Evolutionary conservation across 805 yeast species (phyloP).

Genomic region (Metschnikowia kofuensis): DNA sequence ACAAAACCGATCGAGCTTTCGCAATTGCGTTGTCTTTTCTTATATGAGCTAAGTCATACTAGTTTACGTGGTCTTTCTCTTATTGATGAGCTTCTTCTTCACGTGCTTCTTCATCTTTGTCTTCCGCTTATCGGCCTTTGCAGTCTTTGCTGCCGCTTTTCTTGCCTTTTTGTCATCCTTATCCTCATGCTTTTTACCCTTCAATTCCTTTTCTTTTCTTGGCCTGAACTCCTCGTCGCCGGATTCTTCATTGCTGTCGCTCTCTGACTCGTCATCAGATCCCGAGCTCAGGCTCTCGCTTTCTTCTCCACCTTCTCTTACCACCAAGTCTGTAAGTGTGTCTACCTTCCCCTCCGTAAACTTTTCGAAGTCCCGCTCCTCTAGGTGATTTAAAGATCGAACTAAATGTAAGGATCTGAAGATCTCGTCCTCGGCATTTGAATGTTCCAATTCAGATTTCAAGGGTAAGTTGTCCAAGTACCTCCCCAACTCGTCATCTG

Average conservation of each 20-base stretch:
- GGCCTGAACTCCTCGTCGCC: constrained; percentile 19
- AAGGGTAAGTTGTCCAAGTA: constrained; percentile 54
- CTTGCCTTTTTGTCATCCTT: constrained; percentile 74
- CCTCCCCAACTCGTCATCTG: constrained; percentile 38
- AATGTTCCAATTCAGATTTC: constrained; percentile 51
- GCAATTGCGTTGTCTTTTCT: too few relatives aligned
- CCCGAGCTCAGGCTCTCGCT: constrained; percentile 18
- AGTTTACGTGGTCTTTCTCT: constrained; percentile 29
- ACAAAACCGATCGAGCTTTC: too few relatives aligned
- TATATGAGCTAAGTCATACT: too few relatives aligned
- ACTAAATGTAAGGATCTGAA: constrained; percentile 79
- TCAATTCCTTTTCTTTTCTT: constrained; percentile 32
- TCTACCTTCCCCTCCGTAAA: constrained; percentile 78
- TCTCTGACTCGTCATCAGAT: constrained; percentile 27
- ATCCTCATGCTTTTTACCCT: constrained; percentile 78
- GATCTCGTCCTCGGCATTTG: constrained; percentile 72
- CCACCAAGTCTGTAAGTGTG: constrained; percentile 62
- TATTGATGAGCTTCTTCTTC: constrained; percentile 67
- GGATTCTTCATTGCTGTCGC: constrained; percentile 24
- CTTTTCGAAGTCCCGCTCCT: constrained; percentile 85
- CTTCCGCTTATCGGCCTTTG: constrained; percentile 73
- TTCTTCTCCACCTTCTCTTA: constrained; percentile 20
- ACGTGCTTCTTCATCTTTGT: constrained; percentile 79
- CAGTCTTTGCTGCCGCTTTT: constrained; percentile 73
- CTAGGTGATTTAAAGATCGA: constrained; percentile 75